phyloP scores from a whole-genome alignment of 371 early-diverging fungal genomes.

The Lichtheimia ramosa region DNA sequence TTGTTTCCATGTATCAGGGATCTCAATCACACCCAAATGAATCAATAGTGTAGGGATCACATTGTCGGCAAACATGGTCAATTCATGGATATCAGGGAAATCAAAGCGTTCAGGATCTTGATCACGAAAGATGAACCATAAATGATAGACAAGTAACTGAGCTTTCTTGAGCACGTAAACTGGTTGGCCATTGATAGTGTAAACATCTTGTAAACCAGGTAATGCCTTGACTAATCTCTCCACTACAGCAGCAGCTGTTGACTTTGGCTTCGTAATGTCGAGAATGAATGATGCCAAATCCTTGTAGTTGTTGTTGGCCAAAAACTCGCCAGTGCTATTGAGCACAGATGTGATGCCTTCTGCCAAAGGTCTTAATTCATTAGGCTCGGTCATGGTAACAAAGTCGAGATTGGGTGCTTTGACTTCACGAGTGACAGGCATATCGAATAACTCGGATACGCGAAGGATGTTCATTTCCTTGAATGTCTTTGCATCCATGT shows the following conservation, averaged over 20 bases:
- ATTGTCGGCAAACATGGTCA: constrained; percentile 77
- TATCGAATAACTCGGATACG: constrained; percentile 58
- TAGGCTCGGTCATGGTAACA: constrained; percentile 72
- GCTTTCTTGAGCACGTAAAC: constrained; percentile 71
- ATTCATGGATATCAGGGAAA: constrained; percentile 59
- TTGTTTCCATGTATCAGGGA: constrained; percentile 52
- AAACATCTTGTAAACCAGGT: constrained; percentile 69
- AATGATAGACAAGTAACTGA: constrained; percentile 62
- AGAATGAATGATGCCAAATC: constrained; percentile 72
- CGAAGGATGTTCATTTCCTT: constrained; percentile 46
- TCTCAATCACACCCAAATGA: constrained; percentile 51
- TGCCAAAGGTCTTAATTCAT: constrained; percentile 63
- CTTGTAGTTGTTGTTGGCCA: constrained; percentile 55
- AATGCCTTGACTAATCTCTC: constrained; percentile 58
- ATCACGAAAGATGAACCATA: constrained; percentile 45
- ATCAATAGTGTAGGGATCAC: constrained; percentile 70
- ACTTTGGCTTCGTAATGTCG: constrained; percentile 54
- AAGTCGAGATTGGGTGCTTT: constrained; percentile 51
- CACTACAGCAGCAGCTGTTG: constrained; percentile 55
- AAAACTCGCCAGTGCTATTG: constrained; percentile 69
- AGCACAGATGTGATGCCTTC: constrained; percentile 61
- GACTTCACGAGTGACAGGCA: constrained; percentile 66
- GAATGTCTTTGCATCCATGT: constrained; percentile 45
- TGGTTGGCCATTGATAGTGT: constrained; percentile 40
- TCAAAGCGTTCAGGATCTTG: constrained; percentile 53